Conservation (phyloP, 1,139 yeast species). For the Taphrina communis region DNA sequence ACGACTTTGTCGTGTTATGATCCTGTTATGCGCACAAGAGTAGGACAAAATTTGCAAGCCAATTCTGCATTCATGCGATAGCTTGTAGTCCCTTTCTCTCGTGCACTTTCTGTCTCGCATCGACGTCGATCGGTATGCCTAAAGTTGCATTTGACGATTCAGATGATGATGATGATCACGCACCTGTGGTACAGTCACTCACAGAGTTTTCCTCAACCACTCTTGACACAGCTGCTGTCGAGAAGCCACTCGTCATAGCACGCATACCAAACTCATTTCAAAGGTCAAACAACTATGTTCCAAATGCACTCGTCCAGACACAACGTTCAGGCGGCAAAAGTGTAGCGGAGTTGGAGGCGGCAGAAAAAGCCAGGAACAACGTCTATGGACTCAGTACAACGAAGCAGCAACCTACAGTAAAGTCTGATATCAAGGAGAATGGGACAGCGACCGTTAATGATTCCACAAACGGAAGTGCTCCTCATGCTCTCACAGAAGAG, state of each 20-base stretch:
- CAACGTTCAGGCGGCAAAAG: not conserved
- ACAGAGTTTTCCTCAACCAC: constrained; percentile 25
- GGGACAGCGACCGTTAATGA: not conserved
- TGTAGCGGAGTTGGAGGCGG: constrained; percentile 24
- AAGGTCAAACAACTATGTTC: constrained; percentile 11
- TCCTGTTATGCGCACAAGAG: too few species aligned
- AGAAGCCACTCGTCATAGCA: constrained; percentile 19
- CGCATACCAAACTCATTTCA: constrained; percentile 24
- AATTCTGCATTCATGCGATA: too few species aligned
- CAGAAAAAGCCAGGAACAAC: constrained; percentile 24
- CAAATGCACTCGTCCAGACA: constrained; percentile 5
- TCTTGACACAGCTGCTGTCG: not conserved
- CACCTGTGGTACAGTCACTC: constrained; percentile 8
- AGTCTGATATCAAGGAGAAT: not conserved
- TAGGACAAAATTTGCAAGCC: too few species aligned
- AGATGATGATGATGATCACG: constrained; percentile 24
- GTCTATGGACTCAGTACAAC: constrained; percentile 16
- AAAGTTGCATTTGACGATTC: constrained; percentile 24
- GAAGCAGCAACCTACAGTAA: not conserved
- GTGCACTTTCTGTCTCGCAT: too few species aligned
- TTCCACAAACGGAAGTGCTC: not conserved
- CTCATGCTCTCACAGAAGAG: not conserved
- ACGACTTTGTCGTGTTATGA: too few species aligned
- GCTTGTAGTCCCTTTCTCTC: too few species aligned
- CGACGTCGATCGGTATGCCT: constrained; percentile 48